Evolutionary conservation across 495 filamentous ascomycete species (phyloP).

Genomic region (Podospora sp.): DNA sequence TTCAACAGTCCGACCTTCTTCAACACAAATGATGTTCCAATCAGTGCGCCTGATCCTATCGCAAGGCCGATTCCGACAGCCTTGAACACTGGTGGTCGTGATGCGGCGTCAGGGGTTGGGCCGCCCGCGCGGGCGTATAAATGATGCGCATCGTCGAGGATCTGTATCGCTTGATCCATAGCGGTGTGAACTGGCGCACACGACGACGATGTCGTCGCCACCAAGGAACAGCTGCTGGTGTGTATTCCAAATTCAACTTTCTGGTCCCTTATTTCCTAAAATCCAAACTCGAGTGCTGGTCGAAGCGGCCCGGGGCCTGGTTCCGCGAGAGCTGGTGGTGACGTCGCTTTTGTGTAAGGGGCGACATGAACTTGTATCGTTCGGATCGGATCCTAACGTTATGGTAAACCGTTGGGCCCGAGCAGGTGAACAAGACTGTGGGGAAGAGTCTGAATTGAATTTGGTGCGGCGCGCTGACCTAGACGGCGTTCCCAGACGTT

Average conservation of each 20-base stretch:
- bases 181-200: slow-evolving; percentile 23
- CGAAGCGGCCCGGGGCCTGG: background rate
- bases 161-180: slow-evolving; percentile 47
- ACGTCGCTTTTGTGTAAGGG: slow-evolving; percentile 6
- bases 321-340: background rate
- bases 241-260: background rate
- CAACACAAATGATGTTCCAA: slow-evolving; percentile 91
- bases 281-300: background rate
- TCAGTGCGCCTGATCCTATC: slow-evolving; percentile 87
- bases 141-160: slow-evolving; percentile 44
- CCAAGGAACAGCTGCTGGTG: background rate
- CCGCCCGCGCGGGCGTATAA: slow-evolving; percentile 46
- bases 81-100: slow-evolving; percentile 66
- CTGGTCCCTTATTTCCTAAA: slow-evolving; percentile 3
- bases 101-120: slow-evolving; percentile 25
- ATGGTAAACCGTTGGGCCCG: background rate
- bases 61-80: slow-evolving; percentile 85
- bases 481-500: background rate
- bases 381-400: slow-evolving; percentile 12
- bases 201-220: slow-evolving; percentile 29
- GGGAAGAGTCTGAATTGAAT: background rate
- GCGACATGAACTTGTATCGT: slow-evolving; percentile 18
- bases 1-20: slow-evolving; percentile 91
- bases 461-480: background rate
- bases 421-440: background rate